Base-by-base conservation (phyloP, 2,329 filamentous ascomycete genomes). In the Orbilia javanica region DNA sequence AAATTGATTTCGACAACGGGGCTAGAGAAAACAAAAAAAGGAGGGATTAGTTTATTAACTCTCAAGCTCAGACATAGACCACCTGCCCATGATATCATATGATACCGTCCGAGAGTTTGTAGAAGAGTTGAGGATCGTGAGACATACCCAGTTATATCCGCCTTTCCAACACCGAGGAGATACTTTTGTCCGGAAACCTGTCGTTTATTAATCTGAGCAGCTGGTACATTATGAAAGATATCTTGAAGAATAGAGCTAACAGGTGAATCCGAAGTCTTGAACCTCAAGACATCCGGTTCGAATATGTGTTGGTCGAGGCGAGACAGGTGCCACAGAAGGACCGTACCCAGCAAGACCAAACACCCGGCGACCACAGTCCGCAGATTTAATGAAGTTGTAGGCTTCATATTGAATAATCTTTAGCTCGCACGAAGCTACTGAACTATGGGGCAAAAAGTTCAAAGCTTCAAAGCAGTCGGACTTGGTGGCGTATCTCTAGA, bases 1-100 rank as follows among this genome's bases (percentile, higher is more conserved):
- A 97, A 88, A 82, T 93, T 94, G 82, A 97, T 89, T 84, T 97
- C 93, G 22, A 96, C 94, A 11, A 96, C 93, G 0, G 94, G 74
- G 1, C 74, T 77, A 15, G 36, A 34, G 39, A 13, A 93, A n/a
- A 1, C 92, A 89, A 22, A 39, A 15, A 79, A 22, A 5, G 20
- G 3, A 20, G 20, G 3, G 11, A 53, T 31, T 42, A 27, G 7
- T 82, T 79, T 34, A 31, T 52, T 42, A 50, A 20, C 25, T 18
- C 44, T 20, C 10, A 15, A 39, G 5, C 36, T 39, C 11, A 39
- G 36, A 10, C 10, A 10, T 36, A 10, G 34, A 31, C 34, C 13
- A 8, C n/a, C n/a, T n/a, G n/a, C n/a, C n/a, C n/a, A n/a, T n/a
- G n/a, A n/a, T n/a, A n/a, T n/a, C n/a, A n/a, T n/a, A n/a, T n/a